Evolutionary conservation across 306 rosid genomes (phyloP), one percentile per base, ranked within the genome.

Genomic region (Quercus parvula): DNA sequence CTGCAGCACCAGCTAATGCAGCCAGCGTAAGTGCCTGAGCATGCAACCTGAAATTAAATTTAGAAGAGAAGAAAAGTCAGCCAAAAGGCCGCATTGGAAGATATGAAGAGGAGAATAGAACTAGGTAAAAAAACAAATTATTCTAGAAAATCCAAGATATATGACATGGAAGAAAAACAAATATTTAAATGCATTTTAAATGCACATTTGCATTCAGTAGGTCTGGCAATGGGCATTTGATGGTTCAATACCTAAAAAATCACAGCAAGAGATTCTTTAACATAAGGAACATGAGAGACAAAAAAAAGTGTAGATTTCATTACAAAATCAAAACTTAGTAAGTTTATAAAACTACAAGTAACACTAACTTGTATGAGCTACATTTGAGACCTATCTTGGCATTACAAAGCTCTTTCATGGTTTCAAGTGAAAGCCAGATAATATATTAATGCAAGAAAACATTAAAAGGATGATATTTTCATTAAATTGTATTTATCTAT

Each of bases 1-100:
- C 86, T 5, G 98, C 99, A 14, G 96, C 96, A 22, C 98, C 99
- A 0, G 92, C 92, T 54, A 96, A 78, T 44, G 98, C 99, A 20
- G 94, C 98, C 5, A 96, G 87, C 1, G 99, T 96, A 19, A 93
- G 85, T 77, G 94, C 99, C 92, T 96, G 99, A 3, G 98, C 99
- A 41, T 96, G 94, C 85, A 96, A 82, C 97, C 98, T 96, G 91
- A 80, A 52, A 71, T 19, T 52, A 63, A 56, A 75, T 30, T 5
- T 15, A 7, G 54, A 12, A 31, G 30, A 17, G 78, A 68, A 57
- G 62, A 77, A 58, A 58, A 58, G 9, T 77, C 44, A 77, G 76
- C 22, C 56, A 73, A 57, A 75, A 76, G 27, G 18, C 27, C n/a
- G 10, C 51, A 20, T 25, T 49, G 69, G 5, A 25, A 64, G 14